Percentiles rank a stretch among this genome's conserved stretches.
phyloP scores from a whole-genome alignment of 2,329 filamentous ascomycete species.

The Lizonia empirigonia region DNA sequence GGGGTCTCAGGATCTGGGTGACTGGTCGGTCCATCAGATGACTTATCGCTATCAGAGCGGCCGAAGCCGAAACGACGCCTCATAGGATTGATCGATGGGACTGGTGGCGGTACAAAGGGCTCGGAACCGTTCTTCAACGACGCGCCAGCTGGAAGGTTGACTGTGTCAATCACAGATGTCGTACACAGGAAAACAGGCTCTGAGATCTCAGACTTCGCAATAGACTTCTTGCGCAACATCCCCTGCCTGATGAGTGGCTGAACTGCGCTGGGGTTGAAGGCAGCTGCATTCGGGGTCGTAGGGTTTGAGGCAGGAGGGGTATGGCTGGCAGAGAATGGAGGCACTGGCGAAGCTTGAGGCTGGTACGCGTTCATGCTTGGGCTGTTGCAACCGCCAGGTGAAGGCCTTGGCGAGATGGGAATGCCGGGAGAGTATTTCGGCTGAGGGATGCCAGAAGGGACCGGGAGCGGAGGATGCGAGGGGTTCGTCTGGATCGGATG shows the following conservation, averaged over 20 bases:
- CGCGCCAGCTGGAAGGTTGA: constrained; percentile 62
- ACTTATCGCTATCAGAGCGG: constrained; percentile 43
- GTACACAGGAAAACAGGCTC: constrained; percentile 62
- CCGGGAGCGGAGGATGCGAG: constrained; percentile 34
- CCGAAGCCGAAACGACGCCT: constrained; percentile 57
- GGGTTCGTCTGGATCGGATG: constrained; percentile 45
- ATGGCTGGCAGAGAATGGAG: constrained; percentile 58
- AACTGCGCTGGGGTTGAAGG: constrained; percentile 38
- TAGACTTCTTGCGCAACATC: constrained; percentile 59
- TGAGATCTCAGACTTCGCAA: constrained; percentile 67
- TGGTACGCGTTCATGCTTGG: constrained; percentile 36
- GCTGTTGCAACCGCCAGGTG: constrained; percentile 47
- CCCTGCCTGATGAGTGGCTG: constrained; percentile 37
- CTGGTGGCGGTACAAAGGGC: constrained; percentile 48
- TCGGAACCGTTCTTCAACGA: constrained; percentile 59
- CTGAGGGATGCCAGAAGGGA: constrained; percentile 24
- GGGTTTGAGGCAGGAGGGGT: constrained; percentile 60
- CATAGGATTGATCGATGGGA: constrained; percentile 66
- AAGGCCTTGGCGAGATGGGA: constrained; percentile 46
- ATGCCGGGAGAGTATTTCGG: constrained; percentile 33
- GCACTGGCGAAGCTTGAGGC: constrained; percentile 52
- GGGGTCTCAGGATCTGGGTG: constrained; percentile 42
- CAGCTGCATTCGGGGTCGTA: constrained; percentile 49
- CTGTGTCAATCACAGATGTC: constrained; percentile 64
- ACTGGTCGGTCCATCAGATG: constrained; percentile 46